These are phyloP conservation scores for Mycena polygramma DNA, from an alignment of 768 basidiomycete genomes.

Conservation along the genomic window DNA sequence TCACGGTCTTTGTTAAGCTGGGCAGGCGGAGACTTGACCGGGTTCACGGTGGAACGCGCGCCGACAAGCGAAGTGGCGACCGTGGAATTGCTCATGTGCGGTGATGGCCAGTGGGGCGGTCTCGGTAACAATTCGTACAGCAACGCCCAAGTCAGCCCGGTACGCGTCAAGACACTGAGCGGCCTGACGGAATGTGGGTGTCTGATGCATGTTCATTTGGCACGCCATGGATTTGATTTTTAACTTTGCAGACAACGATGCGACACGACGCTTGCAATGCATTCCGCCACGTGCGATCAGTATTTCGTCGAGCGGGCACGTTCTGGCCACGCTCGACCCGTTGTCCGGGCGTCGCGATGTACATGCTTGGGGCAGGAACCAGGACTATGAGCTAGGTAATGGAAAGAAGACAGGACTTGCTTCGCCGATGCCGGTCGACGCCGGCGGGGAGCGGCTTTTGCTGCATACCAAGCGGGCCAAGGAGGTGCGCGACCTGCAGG, in stretches of 20 bases:
- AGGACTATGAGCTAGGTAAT: conserved; percentile 81
- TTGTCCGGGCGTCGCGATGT: conserved; percentile 72
- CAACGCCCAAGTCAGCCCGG: conserved; percentile 77
- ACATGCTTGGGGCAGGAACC: conserved; percentile 80
- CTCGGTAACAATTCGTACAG: conserved; percentile 78
- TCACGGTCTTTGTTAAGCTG: conserved; percentile 2
- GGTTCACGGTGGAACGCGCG: conserved; percentile 77
- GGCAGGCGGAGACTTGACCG: conserved; percentile 80
- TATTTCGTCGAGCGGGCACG: conserved; percentile 82
- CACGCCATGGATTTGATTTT: conserved; percentile 5
- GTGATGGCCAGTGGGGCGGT: conserved; percentile 88
- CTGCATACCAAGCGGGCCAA: conserved; percentile 63
- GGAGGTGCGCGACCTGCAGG: conserved; percentile 70
- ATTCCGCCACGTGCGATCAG: conserved; percentile 73
- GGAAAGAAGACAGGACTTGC: conserved; percentile 74
- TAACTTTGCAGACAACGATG: conserved; percentile 71
- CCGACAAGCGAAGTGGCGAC: conserved; percentile 43
- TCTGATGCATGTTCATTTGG: conserved; percentile 16
- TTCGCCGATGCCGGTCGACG: conserved; percentile 65
- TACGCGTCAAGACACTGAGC: conserved; percentile 83
- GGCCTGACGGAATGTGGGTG: conserved; percentile 87
- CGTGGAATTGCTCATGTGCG: conserved; percentile 75
- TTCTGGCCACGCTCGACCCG: conserved; percentile 81
- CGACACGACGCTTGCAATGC: conserved; percentile 68
- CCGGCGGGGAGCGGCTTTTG: conserved; percentile 70